Evolutionary conservation across 2,329 filamentous ascomycete genomes (phyloP).

Genomic region (Colletotrichum trifolii): DNA sequence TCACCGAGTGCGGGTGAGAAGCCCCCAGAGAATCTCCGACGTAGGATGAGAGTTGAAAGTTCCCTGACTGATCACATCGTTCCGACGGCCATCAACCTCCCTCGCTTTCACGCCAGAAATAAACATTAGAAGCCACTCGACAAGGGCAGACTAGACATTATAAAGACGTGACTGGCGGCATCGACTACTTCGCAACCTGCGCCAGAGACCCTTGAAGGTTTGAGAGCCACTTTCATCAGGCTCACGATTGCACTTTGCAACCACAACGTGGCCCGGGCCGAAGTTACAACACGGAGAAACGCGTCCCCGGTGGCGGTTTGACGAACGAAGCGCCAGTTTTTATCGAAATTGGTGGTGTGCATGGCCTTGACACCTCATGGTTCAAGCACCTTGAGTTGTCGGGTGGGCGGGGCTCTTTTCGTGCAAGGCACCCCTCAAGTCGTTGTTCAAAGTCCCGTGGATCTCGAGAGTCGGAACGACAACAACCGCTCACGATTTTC

Average conservation of each 20-base stretch:
- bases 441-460: constrained; percentile 41
- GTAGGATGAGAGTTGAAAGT: not conserved
- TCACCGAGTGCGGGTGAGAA: constrained; percentile 45
- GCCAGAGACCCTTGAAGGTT: constrained; percentile 43
- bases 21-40: constrained; percentile 27
- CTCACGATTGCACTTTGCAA: constrained; percentile 49
- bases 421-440: constrained; percentile 52
- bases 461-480: constrained; percentile 36
- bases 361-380: constrained; percentile 48
- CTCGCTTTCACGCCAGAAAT: constrained; percentile 46
- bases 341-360: constrained; percentile 53
- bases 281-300: constrained; percentile 42
- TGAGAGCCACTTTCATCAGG: constrained; percentile 45
- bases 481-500: constrained; percentile 41
- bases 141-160: not conserved
- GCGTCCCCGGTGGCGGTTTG: constrained; percentile 38
- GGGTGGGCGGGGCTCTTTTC: constrained; percentile 42
- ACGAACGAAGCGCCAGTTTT: constrained; percentile 39
- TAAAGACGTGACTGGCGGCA: constrained; percentile 39
- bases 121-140: constrained; percentile 47
- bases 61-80: constrained; percentile 44
- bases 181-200: constrained; percentile 46
- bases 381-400: constrained; percentile 48
- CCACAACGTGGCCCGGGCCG: constrained; percentile 48
- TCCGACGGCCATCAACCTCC: constrained; percentile 44